These are phyloP conservation scores for Torrubiellomyces zombiae DNA, from an alignment of 2,329 filamentous ascomycete genomes.

Conservation along the genomic window DNA sequence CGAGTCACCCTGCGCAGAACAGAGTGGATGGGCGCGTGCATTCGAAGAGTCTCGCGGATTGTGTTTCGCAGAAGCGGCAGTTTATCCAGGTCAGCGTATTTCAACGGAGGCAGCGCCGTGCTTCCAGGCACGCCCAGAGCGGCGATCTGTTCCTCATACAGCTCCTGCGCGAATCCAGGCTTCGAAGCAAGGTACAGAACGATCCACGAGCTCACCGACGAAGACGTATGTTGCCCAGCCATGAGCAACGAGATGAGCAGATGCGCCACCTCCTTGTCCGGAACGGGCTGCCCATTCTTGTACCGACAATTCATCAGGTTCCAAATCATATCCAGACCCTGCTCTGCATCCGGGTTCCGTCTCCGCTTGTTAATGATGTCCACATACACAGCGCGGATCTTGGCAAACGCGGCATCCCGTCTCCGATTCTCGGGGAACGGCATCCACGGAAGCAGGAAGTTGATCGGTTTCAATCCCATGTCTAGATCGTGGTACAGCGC, in stretches of 20 bases:
- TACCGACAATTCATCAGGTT: constrained; percentile 64
- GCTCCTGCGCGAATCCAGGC: constrained; percentile 52
- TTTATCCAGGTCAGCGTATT: constrained; percentile 40
- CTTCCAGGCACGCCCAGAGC: constrained; percentile 26
- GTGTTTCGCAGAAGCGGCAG: constrained; percentile 46
- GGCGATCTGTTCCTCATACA: constrained; percentile 48
- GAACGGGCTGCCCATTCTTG: constrained; percentile 52
- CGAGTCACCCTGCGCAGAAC: constrained; percentile 58
- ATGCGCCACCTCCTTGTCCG: constrained; percentile 63
- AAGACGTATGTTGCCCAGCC: constrained; percentile 70
- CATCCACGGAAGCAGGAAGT: constrained; percentile 68
- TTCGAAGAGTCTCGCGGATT: constrained; percentile 54
- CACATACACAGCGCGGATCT: constrained; percentile 55
- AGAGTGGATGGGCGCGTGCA: constrained; percentile 57
- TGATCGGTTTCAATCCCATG: constrained; percentile 58
- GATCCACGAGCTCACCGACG: constrained; percentile 64
- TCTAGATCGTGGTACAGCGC: constrained; percentile 67
- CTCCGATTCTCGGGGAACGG: constrained; percentile 61
- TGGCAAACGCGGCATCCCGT: constrained; percentile 52
- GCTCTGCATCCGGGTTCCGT: constrained; percentile 22
- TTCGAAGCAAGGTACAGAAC: constrained; percentile 54
- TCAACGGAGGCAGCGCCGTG: constrained; percentile 34
- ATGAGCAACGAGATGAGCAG: constrained; percentile 81
- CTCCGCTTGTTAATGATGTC: constrained; percentile 52
- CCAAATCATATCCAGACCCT: constrained; percentile 54